A percentile compares a stretch with the other conserved stretches of the same genome.
Evolutionary conservation across 208 protist species (phyloP).

Genomic region (Wallacemonas sp.): DNA sequence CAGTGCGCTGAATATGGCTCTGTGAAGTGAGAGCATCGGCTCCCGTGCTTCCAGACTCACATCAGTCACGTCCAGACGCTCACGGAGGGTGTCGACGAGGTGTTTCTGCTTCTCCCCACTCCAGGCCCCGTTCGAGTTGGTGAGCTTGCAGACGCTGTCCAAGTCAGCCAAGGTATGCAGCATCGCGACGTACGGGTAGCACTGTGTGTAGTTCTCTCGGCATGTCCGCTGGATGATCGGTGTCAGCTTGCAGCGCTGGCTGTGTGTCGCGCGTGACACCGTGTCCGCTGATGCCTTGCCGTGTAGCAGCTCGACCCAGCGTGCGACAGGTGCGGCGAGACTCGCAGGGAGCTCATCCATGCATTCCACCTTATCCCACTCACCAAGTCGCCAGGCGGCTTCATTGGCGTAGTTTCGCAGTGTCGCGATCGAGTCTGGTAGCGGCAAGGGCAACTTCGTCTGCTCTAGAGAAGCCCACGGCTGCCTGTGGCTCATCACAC

Average conservation of each 20-base stretch:
- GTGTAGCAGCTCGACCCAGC: conserved; percentile 3
- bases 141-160: conserved; percentile 50
- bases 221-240: conserved; percentile 52
- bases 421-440: conserved; percentile 18
- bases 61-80: conserved; percentile 46
- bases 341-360: conserved; percentile 34
- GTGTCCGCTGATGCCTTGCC: not conserved
- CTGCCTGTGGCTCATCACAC: too few species aligned
- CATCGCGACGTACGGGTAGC: conserved; percentile 64
- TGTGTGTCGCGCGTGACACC: conserved; percentile 19
- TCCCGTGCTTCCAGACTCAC: conserved; percentile 72
- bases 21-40: conserved; percentile 80
- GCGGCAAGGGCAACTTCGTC: too few species aligned
- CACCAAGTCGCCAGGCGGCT: conserved; percentile 80
- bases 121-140: not conserved
- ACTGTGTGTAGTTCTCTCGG: conserved; percentile 70
- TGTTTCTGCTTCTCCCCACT: not conserved
- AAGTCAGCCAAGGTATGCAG: conserved; percentile 82
- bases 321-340: conserved; percentile 35
- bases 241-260: conserved; percentile 53
- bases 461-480: too few species aligned
- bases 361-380: conserved; percentile 70
- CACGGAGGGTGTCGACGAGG: conserved; percentile 25
- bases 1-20: conserved; percentile 71
- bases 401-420: conserved; percentile 85